phyloP scores from a whole-genome alignment of 2,329 filamentous ascomycete species.

The Periconia sp. region DNA sequence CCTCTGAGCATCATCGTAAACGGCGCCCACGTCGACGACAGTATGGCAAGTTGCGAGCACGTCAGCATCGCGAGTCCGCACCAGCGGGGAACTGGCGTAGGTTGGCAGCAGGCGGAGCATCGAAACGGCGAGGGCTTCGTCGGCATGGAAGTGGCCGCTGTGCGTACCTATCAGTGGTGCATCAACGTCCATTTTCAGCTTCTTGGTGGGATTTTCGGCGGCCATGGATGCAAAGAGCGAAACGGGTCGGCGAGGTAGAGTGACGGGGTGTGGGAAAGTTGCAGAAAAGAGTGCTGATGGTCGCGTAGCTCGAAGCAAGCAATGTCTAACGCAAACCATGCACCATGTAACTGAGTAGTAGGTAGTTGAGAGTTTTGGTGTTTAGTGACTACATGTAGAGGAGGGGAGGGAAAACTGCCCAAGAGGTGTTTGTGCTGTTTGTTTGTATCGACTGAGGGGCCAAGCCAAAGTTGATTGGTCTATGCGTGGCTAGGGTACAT shows the following conservation, averaged over 20 bases:
- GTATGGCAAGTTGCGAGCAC: slow-evolving; percentile 83
- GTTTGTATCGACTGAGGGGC: too few relatives aligned
- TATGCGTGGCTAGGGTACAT: too few relatives aligned
- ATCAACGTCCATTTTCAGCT: slow-evolving; percentile 73
- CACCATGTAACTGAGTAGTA: not conserved
- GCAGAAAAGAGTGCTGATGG: not conserved
- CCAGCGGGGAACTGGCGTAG: slow-evolving; percentile 72
- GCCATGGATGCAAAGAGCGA: slow-evolving; percentile 29
- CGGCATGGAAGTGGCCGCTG: slow-evolving; percentile 95
- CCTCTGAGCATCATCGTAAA: slow-evolving; percentile 75
- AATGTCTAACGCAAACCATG: not conserved
- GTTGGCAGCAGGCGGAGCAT: slow-evolving; percentile 87
- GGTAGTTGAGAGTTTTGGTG: too few relatives aligned
- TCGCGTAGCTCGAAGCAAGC: not conserved
- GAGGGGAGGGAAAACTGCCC: too few relatives aligned
- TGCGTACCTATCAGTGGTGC: slow-evolving; percentile 80
- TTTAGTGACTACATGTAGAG: too few relatives aligned
- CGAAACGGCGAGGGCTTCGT: slow-evolving; percentile 95
- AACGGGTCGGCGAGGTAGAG: not conserved
- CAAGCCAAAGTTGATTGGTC: too few relatives aligned
- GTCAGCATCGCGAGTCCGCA: slow-evolving; percentile 84
- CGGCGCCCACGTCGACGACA: slow-evolving; percentile 95
- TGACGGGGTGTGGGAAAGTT: not conserved
- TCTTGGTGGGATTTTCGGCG: slow-evolving; percentile 62
- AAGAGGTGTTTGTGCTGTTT: too few relatives aligned